Conservation (phyloP, 2,329 filamentous ascomycete genomes). For the Didymella lethalis region DNA sequence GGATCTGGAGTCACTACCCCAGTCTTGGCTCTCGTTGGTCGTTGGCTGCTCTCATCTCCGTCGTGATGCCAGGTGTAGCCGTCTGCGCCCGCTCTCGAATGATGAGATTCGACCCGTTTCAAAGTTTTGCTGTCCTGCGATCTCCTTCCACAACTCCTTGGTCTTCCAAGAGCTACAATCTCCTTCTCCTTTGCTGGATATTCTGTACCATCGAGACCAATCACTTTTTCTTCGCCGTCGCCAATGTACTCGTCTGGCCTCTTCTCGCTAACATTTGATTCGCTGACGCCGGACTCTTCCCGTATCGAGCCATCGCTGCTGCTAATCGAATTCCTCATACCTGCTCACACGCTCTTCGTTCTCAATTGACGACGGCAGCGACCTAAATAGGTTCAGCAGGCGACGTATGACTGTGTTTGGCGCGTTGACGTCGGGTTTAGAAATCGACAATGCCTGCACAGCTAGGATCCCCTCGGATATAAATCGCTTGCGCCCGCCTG, state of each 20-base stretch:
- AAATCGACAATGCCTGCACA: constrained; percentile 5
- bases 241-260: constrained; percentile 12
- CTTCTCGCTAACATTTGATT: constrained; percentile 28
- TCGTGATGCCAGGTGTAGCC: constrained; percentile 49
- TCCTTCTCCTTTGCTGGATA: constrained; percentile 5
- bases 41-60: constrained; percentile 33
- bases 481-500: constrained; percentile 18
- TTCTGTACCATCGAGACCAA: constrained; percentile 20
- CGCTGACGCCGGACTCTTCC: constrained; percentile 16
- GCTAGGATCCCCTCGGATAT: constrained; percentile 22
- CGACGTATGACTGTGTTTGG: not conserved
- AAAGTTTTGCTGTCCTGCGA: constrained; percentile 32
- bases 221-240: constrained; percentile 26
- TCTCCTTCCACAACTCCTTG: constrained; percentile 13
- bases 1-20: constrained; percentile 34
- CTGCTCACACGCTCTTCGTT: not conserved
- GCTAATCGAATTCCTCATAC: constrained; percentile 7
- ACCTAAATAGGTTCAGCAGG: not conserved
- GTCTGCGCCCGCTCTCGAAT: constrained; percentile 49
- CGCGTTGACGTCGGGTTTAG: constrained; percentile 13
- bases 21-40: constrained; percentile 33
- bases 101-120: constrained; percentile 39
- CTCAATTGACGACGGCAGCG: not conserved
- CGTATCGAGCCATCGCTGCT: constrained; percentile 18
- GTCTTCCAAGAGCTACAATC: constrained; percentile 4